These are phyloP conservation scores for Cyclotella sp. DNA, from an alignment of 108 stramenopile genomes.

Conservation along the genomic window DNA sequence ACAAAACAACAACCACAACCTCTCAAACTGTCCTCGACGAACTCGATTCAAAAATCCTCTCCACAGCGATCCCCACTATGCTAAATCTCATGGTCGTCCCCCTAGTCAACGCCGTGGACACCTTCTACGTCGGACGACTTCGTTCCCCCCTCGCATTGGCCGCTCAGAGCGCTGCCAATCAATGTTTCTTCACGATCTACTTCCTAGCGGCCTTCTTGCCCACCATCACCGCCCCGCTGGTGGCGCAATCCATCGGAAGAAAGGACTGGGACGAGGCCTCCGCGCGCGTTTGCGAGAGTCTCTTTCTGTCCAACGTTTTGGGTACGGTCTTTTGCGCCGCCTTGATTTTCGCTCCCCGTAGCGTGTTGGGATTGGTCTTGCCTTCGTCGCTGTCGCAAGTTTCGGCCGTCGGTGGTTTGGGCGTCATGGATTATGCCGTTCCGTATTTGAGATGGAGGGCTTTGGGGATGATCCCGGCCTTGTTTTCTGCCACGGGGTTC, in stretches of 20 bases:
- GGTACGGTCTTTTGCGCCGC: constrained; percentile 63
- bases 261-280: constrained; percentile 67
- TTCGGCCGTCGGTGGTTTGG: constrained; percentile 27
- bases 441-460: constrained; percentile 80
- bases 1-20: neutral
- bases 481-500: constrained; percentile 76
- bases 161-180: constrained; percentile 86
- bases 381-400: constrained; percentile 39
- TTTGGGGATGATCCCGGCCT: constrained; percentile 74
- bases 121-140: constrained; percentile 84
- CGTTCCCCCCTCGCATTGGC: constrained; percentile 74
- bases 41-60: constrained; percentile 60
- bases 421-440: constrained; percentile 65
- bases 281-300: constrained; percentile 68
- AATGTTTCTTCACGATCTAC: constrained; percentile 78
- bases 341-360: constrained; percentile 57
- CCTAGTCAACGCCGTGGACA: constrained; percentile 81
- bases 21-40: constrained; percentile 14
- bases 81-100: constrained; percentile 81
- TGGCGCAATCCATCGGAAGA: constrained; percentile 65
- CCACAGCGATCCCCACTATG: constrained; percentile 70
- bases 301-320: constrained; percentile 71
- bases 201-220: constrained; percentile 81
- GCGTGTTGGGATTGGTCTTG: constrained; percentile 56
- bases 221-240: constrained; percentile 81